Percentiles rank a stretch among this genome's conserved stretches.
These are phyloP conservation scores for Tranzscheliella williamsii DNA, from an alignment of 1,284 basidiomycete genomes.

Conservation along the genomic window DNA sequence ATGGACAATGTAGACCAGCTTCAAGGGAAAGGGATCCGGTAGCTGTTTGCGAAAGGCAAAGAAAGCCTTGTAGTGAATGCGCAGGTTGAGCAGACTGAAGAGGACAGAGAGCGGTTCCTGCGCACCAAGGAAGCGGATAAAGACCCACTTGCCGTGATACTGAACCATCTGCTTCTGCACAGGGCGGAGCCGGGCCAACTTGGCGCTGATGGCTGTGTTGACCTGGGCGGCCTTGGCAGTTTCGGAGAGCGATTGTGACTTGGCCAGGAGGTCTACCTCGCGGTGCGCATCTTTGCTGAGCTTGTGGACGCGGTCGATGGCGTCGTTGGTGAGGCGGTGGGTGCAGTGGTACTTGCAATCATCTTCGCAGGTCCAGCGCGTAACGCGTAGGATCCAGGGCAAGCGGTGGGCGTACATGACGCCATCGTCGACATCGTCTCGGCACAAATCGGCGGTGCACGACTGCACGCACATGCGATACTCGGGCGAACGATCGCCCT, in stretches of 20 bases:
- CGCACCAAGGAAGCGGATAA: slow-evolving; percentile 68
- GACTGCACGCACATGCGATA: slow-evolving; percentile 50
- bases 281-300: slow-evolving; percentile 57
- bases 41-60: slow-evolving; percentile 34
- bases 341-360: slow-evolving; percentile 89
- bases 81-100: slow-evolving; percentile 85
- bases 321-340: slow-evolving; percentile 75
- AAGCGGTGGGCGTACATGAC: slow-evolving; percentile 56
- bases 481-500: slow-evolving; percentile 55
- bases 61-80: slow-evolving; percentile 59
- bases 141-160: slow-evolving; percentile 79
- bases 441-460: slow-evolving; percentile 48
- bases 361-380: slow-evolving; percentile 75
- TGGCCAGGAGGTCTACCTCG: slow-evolving; percentile 13
- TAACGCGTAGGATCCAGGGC: slow-evolving; percentile 66
- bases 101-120: slow-evolving; percentile 92
- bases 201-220: slow-evolving; percentile 11
- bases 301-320: slow-evolving; percentile 61
- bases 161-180: slow-evolving; percentile 60
- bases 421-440: slow-evolving; percentile 51
- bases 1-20: slow-evolving; percentile 72
- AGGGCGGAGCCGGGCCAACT: slow-evolving; percentile 34
- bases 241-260: slow-evolving; percentile 4
- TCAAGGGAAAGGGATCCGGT: slow-evolving; percentile 65
- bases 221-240: slow-evolving; percentile 2